phyloP scores from a whole-genome alignment of 495 filamentous ascomycete genomes.

The Talaromyces nanjingensis region DNA sequence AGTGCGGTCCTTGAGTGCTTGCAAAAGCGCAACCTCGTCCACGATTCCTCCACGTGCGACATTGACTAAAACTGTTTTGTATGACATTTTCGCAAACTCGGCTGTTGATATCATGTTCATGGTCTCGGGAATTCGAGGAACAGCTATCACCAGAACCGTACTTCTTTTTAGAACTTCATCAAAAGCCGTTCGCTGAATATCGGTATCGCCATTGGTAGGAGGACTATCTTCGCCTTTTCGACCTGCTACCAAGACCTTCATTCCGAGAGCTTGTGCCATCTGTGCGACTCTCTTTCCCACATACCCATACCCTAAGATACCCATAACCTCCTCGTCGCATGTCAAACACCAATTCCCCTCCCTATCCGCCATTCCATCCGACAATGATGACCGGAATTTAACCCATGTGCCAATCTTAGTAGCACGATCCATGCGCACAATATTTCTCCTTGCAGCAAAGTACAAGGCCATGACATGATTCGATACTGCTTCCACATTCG shows the following conservation, averaged over 20 bases:
- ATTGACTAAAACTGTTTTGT: slow-evolving; percentile 47
- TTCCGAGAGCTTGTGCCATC: slow-evolving; percentile 21
- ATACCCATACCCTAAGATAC: slow-evolving; percentile 26
- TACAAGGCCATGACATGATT: slow-evolving; percentile 50
- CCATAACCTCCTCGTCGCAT: slow-evolving; percentile 25
- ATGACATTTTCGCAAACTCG: slow-evolving; percentile 45
- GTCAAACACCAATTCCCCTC: slow-evolving; percentile 12
- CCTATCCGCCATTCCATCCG: not conserved
- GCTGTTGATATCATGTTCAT: slow-evolving; percentile 39
- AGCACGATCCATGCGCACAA: slow-evolving; percentile 31
- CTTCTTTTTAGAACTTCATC: slow-evolving; percentile 33
- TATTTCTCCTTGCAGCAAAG: slow-evolving; percentile 43
- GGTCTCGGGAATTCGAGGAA: slow-evolving; percentile 39
- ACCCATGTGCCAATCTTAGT: slow-evolving; percentile 26
- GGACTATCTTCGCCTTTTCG: slow-evolving; percentile 30
- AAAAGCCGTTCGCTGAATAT: slow-evolving; percentile 36
- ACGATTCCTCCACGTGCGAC: slow-evolving; percentile 53
- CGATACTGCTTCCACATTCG: slow-evolving; percentile 44
- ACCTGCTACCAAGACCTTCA: slow-evolving; percentile 26
- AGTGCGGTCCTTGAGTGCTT: slow-evolving; percentile 35
- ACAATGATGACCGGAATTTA: slow-evolving; percentile 15
- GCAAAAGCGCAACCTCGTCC: slow-evolving; percentile 44
- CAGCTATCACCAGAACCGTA: slow-evolving; percentile 42
- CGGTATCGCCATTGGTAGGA: slow-evolving; percentile 4
- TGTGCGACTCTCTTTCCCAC: slow-evolving; percentile 24